Percentiles rank a stretch among this genome's conserved stretches.
Conservation (phyloP, 768 basidiomycete species). For the Rhizopogon sp. region DNA sequence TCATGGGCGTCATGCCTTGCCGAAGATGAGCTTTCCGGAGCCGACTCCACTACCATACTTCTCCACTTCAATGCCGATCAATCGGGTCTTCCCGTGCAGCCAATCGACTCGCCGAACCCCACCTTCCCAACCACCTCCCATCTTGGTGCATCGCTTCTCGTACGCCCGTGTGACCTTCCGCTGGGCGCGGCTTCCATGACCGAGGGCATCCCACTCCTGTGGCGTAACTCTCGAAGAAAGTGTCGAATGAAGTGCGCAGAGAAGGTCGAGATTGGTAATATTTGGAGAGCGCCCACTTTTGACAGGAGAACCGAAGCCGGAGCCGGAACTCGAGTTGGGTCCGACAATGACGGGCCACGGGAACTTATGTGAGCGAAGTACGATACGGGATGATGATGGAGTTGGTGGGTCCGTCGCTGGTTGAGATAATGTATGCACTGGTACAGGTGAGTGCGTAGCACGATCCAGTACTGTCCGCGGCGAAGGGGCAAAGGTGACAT, state of each 20-base stretch:
- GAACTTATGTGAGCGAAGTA: constrained; percentile 51
- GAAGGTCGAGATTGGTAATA: constrained; percentile 61
- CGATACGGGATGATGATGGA: constrained; percentile 37
- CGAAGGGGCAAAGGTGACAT: constrained; percentile 52
- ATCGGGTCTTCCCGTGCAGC: constrained; percentile 53
- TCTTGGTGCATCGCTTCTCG: constrained; percentile 52
- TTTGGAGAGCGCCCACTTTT: constrained; percentile 17
- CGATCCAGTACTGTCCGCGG: constrained; percentile 53
- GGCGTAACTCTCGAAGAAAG: constrained; percentile 53
- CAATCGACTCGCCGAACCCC: constrained; percentile 68
- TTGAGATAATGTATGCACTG: constrained; percentile 50
- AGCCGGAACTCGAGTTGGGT: constrained; percentile 21
- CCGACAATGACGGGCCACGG: constrained; percentile 57
- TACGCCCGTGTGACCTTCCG: constrained; percentile 57
- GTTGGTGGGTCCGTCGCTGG: constrained; percentile 63
- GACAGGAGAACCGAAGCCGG: constrained; percentile 19
- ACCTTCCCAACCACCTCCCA: constrained; percentile 65
- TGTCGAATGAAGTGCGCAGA: constrained; percentile 54
- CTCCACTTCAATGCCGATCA: constrained; percentile 59
- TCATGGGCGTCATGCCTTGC: constrained; percentile 26
- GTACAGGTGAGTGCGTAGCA: constrained; percentile 48
- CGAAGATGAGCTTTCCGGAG: constrained; percentile 47
- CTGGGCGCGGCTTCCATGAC: constrained; percentile 50
- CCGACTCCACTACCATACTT: constrained; percentile 34
- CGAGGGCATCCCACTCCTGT: constrained; percentile 61